Conservation (phyloP, 177 flowering plant genomes). For the Tripterygium wilfordii region DNA sequence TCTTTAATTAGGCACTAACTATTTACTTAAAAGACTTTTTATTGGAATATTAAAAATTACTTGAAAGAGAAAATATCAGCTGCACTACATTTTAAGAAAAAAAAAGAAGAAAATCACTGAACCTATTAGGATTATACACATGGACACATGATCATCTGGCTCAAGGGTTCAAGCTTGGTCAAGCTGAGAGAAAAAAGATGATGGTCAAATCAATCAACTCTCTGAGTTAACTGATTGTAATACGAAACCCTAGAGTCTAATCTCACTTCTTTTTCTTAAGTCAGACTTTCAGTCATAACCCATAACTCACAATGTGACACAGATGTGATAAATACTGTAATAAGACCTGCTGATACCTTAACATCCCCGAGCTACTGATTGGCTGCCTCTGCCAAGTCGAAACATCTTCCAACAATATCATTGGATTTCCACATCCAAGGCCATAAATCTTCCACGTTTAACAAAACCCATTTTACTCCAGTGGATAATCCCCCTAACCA, state of each 20-base stretch:
- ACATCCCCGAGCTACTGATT: slow-evolving; percentile 55
- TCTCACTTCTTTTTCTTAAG: neutral
- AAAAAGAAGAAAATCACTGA: too few species aligned
- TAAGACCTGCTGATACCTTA: slow-evolving; percentile 32
- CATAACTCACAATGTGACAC: too few species aligned
- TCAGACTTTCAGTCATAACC: neutral
- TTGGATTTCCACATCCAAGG: slow-evolving; percentile 25
- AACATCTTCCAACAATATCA: slow-evolving; percentile 20
- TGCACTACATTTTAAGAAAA: too few species aligned
- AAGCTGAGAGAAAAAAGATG: too few species aligned
- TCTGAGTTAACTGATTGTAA: slow-evolving; percentile 17
- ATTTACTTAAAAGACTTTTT: too few species aligned
- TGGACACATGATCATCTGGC: too few species aligned
- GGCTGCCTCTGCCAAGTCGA: slow-evolving; percentile 44
- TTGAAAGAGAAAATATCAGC: too few species aligned
- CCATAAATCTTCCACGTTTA: slow-evolving; percentile 17
- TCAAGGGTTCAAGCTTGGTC: too few species aligned
- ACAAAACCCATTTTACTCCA: slow-evolving; percentile 12
- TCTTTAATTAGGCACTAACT: too few species aligned
- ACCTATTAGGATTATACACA: too few species aligned
- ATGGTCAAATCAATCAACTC: slow-evolving; percentile 23
- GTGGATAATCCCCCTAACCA: slow-evolving; percentile 15
- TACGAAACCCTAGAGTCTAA: slow-evolving; percentile 8
- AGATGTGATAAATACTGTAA: too few species aligned
- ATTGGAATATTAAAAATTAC: too few species aligned